Evolutionary conservation across 1,284 basidiomycete species (phyloP).

Genomic region (Schizophyllum amplum): DNA sequence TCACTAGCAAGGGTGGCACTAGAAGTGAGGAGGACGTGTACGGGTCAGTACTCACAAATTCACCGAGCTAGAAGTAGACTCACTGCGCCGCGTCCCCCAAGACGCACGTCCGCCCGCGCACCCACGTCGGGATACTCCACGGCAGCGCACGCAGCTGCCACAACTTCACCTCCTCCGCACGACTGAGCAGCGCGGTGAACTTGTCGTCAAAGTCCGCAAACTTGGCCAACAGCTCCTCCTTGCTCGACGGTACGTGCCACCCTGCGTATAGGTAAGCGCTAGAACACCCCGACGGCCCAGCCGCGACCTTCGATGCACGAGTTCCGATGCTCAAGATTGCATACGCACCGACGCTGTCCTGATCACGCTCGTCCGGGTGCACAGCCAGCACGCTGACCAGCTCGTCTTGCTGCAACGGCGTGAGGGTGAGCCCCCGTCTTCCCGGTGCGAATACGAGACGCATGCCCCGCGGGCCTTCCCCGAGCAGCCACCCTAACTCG

Average conservation of each 20-base stretch:
- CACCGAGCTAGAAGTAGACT: constrained; percentile 10
- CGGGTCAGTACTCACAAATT: constrained; percentile 5
- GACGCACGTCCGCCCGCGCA: constrained; percentile 4
- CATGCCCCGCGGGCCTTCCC: neutral
- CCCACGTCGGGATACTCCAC: neutral
- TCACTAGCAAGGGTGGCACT: neutral
- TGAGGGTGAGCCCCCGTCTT: neutral
- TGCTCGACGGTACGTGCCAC: constrained; percentile 10
- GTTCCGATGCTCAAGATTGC: no score
- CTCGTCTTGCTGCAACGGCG: constrained; percentile 2
- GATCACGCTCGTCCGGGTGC: constrained; percentile 7
- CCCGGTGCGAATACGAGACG: neutral
- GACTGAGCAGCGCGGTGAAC: constrained; percentile 8
- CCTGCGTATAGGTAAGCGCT: neutral
- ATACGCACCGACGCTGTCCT: constrained; percentile 7
- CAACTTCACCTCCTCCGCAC: constrained; percentile 6
- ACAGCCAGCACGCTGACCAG: constrained; percentile 1
- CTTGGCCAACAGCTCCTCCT: constrained; percentile 6
- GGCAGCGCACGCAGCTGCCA: constrained; percentile 12
- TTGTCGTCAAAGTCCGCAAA: constrained; percentile 4
- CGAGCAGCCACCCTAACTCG: constrained; percentile 4
- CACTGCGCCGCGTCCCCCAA: constrained; percentile 12
- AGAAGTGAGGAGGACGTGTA: neutral
- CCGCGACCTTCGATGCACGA: no score
- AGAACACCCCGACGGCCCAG: neutral